Evolutionary conservation across 1,284 basidiomycete species (phyloP).

Genomic region (Ganoderma multipileum): DNA sequence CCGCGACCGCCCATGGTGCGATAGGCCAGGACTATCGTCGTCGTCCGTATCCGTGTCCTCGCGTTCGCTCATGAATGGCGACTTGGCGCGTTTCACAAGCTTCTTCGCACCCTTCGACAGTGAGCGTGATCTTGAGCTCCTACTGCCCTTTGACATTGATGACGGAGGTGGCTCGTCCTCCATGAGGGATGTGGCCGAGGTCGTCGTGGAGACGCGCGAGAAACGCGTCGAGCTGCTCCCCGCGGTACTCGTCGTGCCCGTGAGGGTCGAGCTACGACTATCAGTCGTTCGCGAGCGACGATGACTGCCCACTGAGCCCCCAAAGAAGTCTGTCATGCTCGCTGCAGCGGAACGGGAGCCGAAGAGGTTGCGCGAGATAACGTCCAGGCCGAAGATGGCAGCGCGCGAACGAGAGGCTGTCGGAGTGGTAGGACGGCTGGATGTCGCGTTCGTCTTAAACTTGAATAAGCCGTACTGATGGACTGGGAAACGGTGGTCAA

Average conservation of each 20-base stretch:
- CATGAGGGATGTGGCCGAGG: constrained; percentile 62
- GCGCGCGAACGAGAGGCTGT: constrained; percentile 76
- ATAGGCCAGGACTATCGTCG: constrained; percentile 21
- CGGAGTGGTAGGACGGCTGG: constrained; percentile 83
- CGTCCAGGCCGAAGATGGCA: constrained; percentile 85
- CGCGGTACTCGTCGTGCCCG: constrained; percentile 56
- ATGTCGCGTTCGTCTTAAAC: constrained; percentile 72
- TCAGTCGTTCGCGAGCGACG: constrained; percentile 66
- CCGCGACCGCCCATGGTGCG: constrained; percentile 18
- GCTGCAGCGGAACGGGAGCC: constrained; percentile 61
- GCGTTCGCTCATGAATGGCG: constrained; percentile 51
- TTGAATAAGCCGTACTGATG: constrained; percentile 88
- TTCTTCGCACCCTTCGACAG: constrained; percentile 43
- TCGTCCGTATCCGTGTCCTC: constrained; percentile 48
- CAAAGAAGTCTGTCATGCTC: constrained; percentile 71
- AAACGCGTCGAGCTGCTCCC: constrained; percentile 73
- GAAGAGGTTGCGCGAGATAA: constrained; percentile 82
- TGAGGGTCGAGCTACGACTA: constrained; percentile 75
- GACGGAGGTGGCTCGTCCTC: constrained; percentile 57
- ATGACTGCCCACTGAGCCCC: constrained; percentile 68
- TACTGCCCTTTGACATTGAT: constrained; percentile 40
- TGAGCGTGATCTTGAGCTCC: constrained; percentile 48
- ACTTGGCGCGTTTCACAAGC: constrained; percentile 63
- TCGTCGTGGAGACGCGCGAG: constrained; percentile 68
- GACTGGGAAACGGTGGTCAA: constrained; percentile 51